Percentiles rank a stretch among this genome's conserved stretches.
Evolutionary conservation across 768 basidiomycete species (phyloP).

Genomic region (Cystofilobasidium bisporidii): DNA sequence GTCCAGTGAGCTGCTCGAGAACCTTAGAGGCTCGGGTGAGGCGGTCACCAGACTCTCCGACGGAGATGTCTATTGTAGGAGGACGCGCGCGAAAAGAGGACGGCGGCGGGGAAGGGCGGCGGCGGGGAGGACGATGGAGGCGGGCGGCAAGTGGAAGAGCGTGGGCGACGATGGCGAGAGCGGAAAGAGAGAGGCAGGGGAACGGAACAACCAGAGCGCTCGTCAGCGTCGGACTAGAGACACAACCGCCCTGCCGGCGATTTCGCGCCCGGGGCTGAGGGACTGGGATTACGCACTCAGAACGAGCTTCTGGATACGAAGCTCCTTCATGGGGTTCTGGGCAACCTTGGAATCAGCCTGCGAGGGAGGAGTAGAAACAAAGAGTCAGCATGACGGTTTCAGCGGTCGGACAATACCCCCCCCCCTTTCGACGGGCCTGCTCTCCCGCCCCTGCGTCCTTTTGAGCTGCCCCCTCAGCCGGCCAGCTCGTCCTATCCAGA

Average conservation of each 20-base stretch:
- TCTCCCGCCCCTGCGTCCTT: too few relatives aligned
- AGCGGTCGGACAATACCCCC: neutral
- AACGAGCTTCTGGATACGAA: slow-evolving; percentile 94
- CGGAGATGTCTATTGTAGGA: slow-evolving; percentile 75
- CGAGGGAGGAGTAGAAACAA: neutral
- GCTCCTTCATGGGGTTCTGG: slow-evolving; percentile 87
- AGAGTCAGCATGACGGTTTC: slow-evolving; percentile 9
- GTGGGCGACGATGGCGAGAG: neutral
- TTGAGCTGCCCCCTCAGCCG: too few relatives aligned
- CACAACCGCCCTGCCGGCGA: neutral
- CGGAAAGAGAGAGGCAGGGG: neutral
- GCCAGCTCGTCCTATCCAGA: too few relatives aligned
- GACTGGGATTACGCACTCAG: slow-evolving; percentile 65
- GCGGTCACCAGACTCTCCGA: slow-evolving; percentile 98
- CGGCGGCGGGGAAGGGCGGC: too few relatives aligned
- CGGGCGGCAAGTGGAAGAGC: neutral
- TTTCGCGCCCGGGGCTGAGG: neutral
- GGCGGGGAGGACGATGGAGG: neutral
- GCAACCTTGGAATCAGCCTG: slow-evolving; percentile 42
- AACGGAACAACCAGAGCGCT: slow-evolving; percentile 3
- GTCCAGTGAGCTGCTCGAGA: slow-evolving; percentile 96
- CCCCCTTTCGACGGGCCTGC: neutral
- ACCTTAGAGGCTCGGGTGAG: slow-evolving; percentile 98
- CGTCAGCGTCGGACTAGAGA: neutral
- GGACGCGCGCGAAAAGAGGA: neutral